Base-by-base conservation (phyloP, 805 yeast species). In the Yarrowia sp. region DNA sequence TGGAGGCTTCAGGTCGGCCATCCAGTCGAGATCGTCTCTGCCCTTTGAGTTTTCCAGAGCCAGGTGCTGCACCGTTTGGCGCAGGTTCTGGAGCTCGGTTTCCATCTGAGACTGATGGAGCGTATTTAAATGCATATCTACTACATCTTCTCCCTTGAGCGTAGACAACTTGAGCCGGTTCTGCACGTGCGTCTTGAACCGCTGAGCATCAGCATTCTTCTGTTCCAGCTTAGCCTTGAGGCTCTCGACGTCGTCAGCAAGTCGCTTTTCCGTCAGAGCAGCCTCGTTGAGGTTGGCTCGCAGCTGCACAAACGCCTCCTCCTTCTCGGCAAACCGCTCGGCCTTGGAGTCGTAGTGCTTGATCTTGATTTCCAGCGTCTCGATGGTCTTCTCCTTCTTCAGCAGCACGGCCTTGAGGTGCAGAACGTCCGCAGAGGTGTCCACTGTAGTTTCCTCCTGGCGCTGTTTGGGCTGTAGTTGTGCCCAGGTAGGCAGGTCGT, bases 81-180 rank as follows among this genome's bases (percentile, higher is more conserved):
- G 58, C n/a, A 51, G 42, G 8, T 29, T 22, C 42, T 33, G 42
- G 18, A 51, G 58, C 22, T 51, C 42, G 16, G 42, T 25, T 19
- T 51, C 58, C 41, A 51, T 31, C 58, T 51, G 58, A 16, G 58
- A 33, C 32, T 51, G 58, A 24, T 51, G 42, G 42, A 51, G 58
- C n/a, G 58, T 33, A 33, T 35, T 35, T 32, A 51, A 51, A 35
- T 51, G 58, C 58, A 51, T 51, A 51, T 51, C 58, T 22, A 51
- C 58, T 5, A 51, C 24, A 51, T 51, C 58, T 35, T 51, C 58
- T 13, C 58, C 58, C 32, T 51, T 51, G 19, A 51, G 36, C 27
- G 58, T 32, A 32, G 58, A 51, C 42, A 51, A 7, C 16, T 51
- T 51, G 29, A 51, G 42, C 3, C 58, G 31, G 33, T 51, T 51